Conservation (phyloP, 352 stramenopile genomes). For the Plasmopara muralis region DNA sequence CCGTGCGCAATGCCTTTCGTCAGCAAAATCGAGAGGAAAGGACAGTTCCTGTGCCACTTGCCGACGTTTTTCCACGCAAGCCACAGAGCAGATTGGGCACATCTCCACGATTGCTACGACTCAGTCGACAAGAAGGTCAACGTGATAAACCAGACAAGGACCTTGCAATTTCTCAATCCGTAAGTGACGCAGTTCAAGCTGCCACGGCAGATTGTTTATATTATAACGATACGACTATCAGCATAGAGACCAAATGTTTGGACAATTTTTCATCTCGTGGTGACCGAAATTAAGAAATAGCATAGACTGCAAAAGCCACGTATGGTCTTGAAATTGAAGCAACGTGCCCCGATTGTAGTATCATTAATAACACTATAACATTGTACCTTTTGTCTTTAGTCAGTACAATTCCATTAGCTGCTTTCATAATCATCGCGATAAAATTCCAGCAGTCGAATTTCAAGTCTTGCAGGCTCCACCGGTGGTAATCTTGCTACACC, state of each 20-base stretch:
- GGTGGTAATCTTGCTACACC: conserved; percentile 24
- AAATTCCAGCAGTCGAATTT: conserved; percentile 51
- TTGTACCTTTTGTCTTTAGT: no score
- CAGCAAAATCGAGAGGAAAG: conserved; percentile 26
- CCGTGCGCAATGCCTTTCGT: conserved; percentile 43
- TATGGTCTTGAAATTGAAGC: no score
- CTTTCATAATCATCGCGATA: conserved; percentile 23
- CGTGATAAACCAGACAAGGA: conserved; percentile 3
- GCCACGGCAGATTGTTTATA: conserved; percentile 17
- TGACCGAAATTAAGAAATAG: no score
- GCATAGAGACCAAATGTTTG: no score
- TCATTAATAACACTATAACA: no score
- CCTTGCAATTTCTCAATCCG: not conserved
- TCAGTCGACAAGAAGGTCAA: conserved; percentile 34
- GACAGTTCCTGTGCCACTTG: no score
- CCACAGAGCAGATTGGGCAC: conserved; percentile 19
- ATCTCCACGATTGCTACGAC: conserved; percentile 34
- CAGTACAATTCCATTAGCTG: no score
- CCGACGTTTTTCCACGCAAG: no score
- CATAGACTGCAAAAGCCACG: not conserved
- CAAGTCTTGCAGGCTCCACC: conserved; percentile 42
- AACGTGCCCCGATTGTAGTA: no score
- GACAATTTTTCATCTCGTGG: no score
- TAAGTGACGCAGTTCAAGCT: conserved; percentile 14
- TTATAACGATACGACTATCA: not conserved